Evolutionary conservation across 495 filamentous ascomycete genomes (phyloP).

Genomic region (Thermochaetoides thermophila): DNA sequence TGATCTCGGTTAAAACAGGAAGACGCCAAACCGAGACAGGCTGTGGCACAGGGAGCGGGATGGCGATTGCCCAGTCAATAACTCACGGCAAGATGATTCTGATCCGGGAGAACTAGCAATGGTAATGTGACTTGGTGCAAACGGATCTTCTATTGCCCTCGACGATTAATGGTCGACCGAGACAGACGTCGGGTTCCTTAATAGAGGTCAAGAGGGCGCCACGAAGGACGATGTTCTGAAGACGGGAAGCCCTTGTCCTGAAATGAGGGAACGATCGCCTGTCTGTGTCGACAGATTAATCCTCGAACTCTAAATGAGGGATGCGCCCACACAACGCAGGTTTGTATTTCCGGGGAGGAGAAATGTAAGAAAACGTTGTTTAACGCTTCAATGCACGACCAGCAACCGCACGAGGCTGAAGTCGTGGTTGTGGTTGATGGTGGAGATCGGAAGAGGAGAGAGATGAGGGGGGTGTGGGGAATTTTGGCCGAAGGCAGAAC

Average conservation of each 20-base stretch:
- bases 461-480: constrained; percentile 20
- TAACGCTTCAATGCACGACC: constrained; percentile 11
- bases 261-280: constrained; percentile 17
- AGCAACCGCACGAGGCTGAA: constrained; percentile 20
- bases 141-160: constrained; percentile 21
- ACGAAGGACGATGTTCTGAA: constrained; percentile 5
- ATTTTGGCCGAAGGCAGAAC: constrained; percentile 24
- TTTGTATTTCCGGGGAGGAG: neutral
- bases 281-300: constrained; percentile 19
- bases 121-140: constrained; percentile 24
- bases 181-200: constrained; percentile 21
- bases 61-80: constrained; percentile 8
- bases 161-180: constrained; percentile 19
- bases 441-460: constrained; percentile 1
- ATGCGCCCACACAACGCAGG: constrained; percentile 25
- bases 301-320: constrained; percentile 22
- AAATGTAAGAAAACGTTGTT: constrained; percentile 6
- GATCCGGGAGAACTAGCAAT: constrained; percentile 13
- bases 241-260: constrained; percentile 12
- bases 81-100: constrained; percentile 18
- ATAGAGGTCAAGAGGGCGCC: constrained; percentile 14
- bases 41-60: constrained; percentile 3
- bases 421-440: constrained; percentile 1
- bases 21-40: constrained; percentile 1
- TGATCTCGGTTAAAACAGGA: constrained; percentile 4